Percentiles rank a stretch among this genome's conserved stretches.
These are phyloP conservation scores for Lignosus rhinocerotis DNA, from an alignment of 1,284 basidiomycete genomes.

Conservation along the genomic window DNA sequence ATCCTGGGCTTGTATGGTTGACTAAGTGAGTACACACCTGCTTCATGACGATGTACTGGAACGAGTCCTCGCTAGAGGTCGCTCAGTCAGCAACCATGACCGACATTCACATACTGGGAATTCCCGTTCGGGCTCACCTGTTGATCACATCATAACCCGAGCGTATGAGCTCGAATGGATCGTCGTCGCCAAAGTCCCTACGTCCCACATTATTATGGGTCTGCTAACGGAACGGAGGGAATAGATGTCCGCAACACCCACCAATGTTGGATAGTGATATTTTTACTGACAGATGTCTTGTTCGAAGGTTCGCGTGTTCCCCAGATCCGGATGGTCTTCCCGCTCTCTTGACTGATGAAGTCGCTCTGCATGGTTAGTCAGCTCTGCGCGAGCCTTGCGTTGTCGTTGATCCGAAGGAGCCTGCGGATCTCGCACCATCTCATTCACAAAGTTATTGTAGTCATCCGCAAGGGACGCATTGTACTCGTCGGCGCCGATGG, in stretches of 20 bases:
- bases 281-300: slow-evolving; percentile 30
- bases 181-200: slow-evolving; percentile 36
- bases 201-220: not conserved
- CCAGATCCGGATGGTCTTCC: slow-evolving; percentile 34
- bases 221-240: not conserved
- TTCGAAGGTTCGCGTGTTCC: slow-evolving; percentile 34
- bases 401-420: not conserved
- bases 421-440: slow-evolving; percentile 23
- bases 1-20: not conserved
- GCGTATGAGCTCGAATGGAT: slow-evolving; percentile 31
- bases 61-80: slow-evolving; percentile 29
- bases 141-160: slow-evolving; percentile 32
- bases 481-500: slow-evolving; percentile 35
- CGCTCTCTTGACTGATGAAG: slow-evolving; percentile 23
- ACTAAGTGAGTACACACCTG: slow-evolving; percentile 18
- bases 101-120: not conserved
- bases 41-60: slow-evolving; percentile 36
- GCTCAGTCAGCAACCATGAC: slow-evolving; percentile 9
- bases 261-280: slow-evolving; percentile 38
- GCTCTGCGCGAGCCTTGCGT: not conserved
- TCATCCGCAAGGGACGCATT: slow-evolving; percentile 32
- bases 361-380: slow-evolving; percentile 18
- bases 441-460: slow-evolving; percentile 35
- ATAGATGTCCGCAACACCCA: not conserved
- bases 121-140: slow-evolving; percentile 16